Base-by-base conservation (phyloP, 805 yeast genomes). In the Hanseniaspora opuntiae region DNA sequence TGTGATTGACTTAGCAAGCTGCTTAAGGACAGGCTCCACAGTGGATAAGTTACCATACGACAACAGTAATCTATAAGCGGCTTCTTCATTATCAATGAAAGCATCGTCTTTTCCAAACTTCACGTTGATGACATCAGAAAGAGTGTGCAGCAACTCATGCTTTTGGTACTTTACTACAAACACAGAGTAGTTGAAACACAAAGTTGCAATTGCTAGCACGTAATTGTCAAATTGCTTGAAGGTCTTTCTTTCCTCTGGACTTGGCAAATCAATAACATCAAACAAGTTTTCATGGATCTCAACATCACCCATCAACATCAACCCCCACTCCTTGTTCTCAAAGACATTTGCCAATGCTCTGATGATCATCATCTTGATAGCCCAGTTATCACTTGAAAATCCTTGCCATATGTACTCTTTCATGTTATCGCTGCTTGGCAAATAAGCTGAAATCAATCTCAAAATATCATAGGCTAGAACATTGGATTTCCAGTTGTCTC, bases 51-150 rank as follows among this genome's bases (percentile, higher is more conserved):
- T 84, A 3, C 93, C 94, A 55, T 71, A 73, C 0, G 84, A 80
- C 25, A 85, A 71, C 11, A 74, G 57, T 22, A 80, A 58, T 61
- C 95, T 73, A 63, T 85, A 86, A 0, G 79, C 77, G 2, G 88
- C 77, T 64, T 86, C 95, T 39, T 78, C 74, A 38, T 75, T 75
- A 0, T 67, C 60, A 36, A 61, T 63, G 30, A 61, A 62, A 2
- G 58, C 56, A 9, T 68, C 66, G 9, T 68, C 59, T 3, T 59
- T 58, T 4, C 64, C 66, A 45, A 62, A 64, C 28, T 63, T 63
- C 0, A 57, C 55, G 35, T 65, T 63, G 11, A 69, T 47, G 1
- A 62, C 61, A 20, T 63, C 67, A 2, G 66, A 57, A 14, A 72
- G 40, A 24, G 63, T 58, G 17, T 69, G 65, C 1, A 66, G 56